Evolutionary conservation across 768 basidiomycete species (phyloP).

Genomic region (Boletus pseudopeckii): DNA sequence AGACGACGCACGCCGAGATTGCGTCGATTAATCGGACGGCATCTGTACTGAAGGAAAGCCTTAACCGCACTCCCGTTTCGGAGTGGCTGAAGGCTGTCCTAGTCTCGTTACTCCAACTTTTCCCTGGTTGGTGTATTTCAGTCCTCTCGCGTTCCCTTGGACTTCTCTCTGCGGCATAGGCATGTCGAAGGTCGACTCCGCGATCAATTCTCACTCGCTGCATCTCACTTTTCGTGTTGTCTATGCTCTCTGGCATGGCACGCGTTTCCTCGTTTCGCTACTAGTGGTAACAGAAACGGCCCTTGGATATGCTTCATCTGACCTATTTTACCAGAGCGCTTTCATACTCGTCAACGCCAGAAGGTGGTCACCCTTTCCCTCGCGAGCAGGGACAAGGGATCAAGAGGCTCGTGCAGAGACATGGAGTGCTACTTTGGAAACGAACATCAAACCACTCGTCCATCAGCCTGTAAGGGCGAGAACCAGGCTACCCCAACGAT

Average conservation of each 20-base stretch:
- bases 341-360: slow-evolving; percentile 34
- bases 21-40: slow-evolving; percentile 47
- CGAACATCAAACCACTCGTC: slow-evolving; percentile 6
- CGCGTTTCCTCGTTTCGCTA: slow-evolving; percentile 36
- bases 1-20: slow-evolving; percentile 41
- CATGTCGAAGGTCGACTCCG: neutral
- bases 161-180: slow-evolving; percentile 10
- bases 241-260: slow-evolving; percentile 28
- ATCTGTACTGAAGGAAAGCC: slow-evolving; percentile 22
- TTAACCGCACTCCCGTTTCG: slow-evolving; percentile 19
- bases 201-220: slow-evolving; percentile 28
- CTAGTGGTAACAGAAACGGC: slow-evolving; percentile 37
- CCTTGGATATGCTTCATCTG: neutral
- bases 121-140: slow-evolving; percentile 24
- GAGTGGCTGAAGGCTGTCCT: slow-evolving; percentile 24
- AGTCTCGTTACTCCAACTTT: slow-evolving; percentile 10
- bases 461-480: slow-evolving; percentile 2
- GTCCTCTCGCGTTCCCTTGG: neutral
- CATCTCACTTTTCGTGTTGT: slow-evolving; percentile 24
- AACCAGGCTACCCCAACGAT: slow-evolving; percentile 1
- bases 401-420: neutral
- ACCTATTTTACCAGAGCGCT: slow-evolving; percentile 31
- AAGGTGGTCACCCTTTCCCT: slow-evolving; percentile 9
- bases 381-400: neutral
- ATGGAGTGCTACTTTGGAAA: neutral